These are phyloP conservation scores for Corchorus capsularis DNA, from an alignment of 345 rosid species.

Conservation along the genomic window DNA sequence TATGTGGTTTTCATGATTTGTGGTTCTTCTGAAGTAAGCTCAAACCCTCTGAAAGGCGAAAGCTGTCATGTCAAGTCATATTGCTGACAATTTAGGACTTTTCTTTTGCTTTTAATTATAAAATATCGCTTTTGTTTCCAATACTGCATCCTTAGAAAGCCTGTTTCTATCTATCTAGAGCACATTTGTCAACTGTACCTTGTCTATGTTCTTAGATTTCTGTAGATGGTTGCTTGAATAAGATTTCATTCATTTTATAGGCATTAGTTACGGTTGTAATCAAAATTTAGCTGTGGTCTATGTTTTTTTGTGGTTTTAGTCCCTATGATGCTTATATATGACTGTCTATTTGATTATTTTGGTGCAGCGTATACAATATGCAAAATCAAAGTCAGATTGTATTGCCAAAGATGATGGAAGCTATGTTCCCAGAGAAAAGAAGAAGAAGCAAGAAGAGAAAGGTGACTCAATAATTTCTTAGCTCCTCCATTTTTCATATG, in stretches of 20 bases:
- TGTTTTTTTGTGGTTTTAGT: neutral
- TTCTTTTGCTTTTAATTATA: neutral
- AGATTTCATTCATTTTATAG: neutral
- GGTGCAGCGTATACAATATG: conserved; percentile 84
- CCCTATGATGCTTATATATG: conserved; percentile 12
- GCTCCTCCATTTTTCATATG: neutral
- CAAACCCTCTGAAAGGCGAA: neutral
- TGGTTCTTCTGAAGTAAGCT: neutral
- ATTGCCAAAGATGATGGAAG: conserved; percentile 81
- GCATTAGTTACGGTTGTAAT: neutral
- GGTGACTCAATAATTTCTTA: conserved; percentile 36
- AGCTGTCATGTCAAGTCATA: neutral
- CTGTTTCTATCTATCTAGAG: neutral
- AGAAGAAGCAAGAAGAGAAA: conserved; percentile 93
- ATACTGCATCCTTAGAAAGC: neutral
- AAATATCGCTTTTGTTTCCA: neutral
- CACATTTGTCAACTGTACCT: neutral
- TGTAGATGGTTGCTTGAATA: neutral
- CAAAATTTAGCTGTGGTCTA: neutral
- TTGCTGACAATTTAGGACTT: neutral
- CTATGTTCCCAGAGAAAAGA: conserved; percentile 80
- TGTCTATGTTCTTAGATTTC: neutral
- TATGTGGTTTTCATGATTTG: neutral
- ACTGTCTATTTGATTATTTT: conserved; percentile 26
- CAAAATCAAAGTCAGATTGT: conserved; percentile 89